These are phyloP conservation scores for Podospora pseudopauciseta DNA, from an alignment of 495 filamentous ascomycete genomes.

Conservation along the genomic window DNA sequence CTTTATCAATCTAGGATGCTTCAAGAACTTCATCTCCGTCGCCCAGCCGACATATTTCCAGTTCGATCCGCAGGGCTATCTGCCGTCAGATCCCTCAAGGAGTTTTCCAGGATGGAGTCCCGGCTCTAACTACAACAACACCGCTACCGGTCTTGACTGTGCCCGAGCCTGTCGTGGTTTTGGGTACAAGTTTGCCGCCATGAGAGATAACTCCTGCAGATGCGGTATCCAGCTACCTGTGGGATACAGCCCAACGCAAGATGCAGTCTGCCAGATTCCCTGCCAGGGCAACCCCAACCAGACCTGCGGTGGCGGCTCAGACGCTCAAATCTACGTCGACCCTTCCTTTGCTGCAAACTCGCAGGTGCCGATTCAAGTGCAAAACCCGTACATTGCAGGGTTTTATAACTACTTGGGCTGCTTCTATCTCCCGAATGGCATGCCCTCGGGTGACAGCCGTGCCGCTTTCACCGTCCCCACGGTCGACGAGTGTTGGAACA, in stretches of 20 bases:
- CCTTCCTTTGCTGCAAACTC: constrained; percentile 20
- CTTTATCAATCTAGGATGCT: constrained; percentile 26
- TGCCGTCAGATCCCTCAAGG: constrained; percentile 14
- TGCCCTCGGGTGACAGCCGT: not conserved
- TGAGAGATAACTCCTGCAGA: constrained; percentile 22
- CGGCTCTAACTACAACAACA: constrained; percentile 24
- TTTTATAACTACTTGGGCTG: constrained; percentile 4
- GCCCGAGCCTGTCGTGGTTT: constrained; percentile 24
- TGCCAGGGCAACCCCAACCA: constrained; percentile 20
- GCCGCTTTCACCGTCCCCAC: not conserved
- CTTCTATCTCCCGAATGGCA: not conserved
- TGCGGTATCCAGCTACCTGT: constrained; percentile 26
- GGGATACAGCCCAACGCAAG: not conserved
- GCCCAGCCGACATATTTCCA: constrained; percentile 3
- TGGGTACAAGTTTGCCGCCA: constrained; percentile 28
- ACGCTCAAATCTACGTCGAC: constrained; percentile 22
- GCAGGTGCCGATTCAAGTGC: constrained; percentile 1
- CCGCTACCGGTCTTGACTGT: constrained; percentile 27
- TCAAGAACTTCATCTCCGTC: constrained; percentile 1
- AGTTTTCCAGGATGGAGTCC: constrained; percentile 23
- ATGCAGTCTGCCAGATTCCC: constrained; percentile 10
- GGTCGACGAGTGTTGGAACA: not conserved
- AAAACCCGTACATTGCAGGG: not conserved
- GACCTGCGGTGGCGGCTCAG: constrained; percentile 16
- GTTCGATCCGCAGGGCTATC: constrained; percentile 17